Evolutionary conservation across 257 asterid species (phyloP), one percentile per base, ranked within the genome.

Genomic region (Linaria vulgaris): DNA sequence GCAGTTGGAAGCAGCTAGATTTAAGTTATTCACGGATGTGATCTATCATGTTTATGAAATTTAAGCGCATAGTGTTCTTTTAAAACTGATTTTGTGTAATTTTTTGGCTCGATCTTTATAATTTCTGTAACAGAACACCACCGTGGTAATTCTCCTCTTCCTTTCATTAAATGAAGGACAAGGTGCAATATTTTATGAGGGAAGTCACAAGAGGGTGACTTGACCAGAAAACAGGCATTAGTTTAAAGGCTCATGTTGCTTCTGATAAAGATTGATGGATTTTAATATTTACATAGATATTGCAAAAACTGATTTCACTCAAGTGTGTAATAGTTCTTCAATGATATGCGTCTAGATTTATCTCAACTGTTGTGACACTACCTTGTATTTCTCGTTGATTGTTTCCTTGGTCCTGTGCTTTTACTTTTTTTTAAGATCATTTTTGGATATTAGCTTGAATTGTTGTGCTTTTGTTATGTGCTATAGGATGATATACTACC

Each of bases 401-500:
- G 30, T 7, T 57, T 37, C 57, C 53, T 54, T 25, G 16, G 57
- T 16, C 17, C 20, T 45, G 15, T 24, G 25, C 43, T 39, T 39
- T 30, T 64, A 20, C 66, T 38, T 64, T n/a, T n/a, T n/a, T n/a
- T 57, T 34, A 34, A n/a, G n/a, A n/a, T n/a, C n/a, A n/a, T n/a
- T n/a, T n/a, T n/a, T n/a, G 27, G 48, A 53, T 46, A 31, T 55
- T 54, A 22, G 53, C 57, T 56, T 44, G 61, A n/a, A n/a, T n/a
- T n/a, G n/a, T n/a, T n/a, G n/a, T n/a, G n/a, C n/a, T n/a, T n/a
- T n/a, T 73, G 75, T 15, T 56, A 11, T 74, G 71, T 72, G 75
- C 59, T 59, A 49, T 83, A 94, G 99, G 99, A 94, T 83, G 95
- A 94, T 74, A 88, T 94, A 69, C 79, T 94, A 39, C 96, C 97